Evolutionary conservation across 805 yeast genomes (phyloP).

Genomic region (Candida easanensis): DNA sequence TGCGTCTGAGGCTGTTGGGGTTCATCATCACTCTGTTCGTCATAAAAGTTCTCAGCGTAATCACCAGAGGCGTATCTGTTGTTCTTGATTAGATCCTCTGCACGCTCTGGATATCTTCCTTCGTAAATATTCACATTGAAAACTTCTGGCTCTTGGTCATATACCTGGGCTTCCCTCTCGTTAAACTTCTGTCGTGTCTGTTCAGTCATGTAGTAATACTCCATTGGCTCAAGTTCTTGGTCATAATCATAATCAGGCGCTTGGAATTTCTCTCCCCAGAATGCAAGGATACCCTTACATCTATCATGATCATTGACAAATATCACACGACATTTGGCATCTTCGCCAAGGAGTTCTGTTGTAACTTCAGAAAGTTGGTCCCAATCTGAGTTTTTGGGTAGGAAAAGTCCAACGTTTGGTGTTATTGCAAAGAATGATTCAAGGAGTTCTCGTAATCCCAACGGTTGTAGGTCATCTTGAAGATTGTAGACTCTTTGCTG

Average conservation of each 20-base stretch:
- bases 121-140: neutral
- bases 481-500: slow-evolving; percentile 43
- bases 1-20: neutral
- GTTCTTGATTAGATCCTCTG: neutral
- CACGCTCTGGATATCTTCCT: slow-evolving; percentile 10
- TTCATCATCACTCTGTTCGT: slow-evolving; percentile 1
- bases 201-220: slow-evolving; percentile 13
- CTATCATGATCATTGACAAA: slow-evolving; percentile 40
- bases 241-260: slow-evolving; percentile 17
- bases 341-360: slow-evolving; percentile 40
- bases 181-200: neutral
- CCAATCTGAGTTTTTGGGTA: slow-evolving; percentile 60
- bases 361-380: slow-evolving; percentile 50
- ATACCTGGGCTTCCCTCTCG: neutral
- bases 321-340: slow-evolving; percentile 44
- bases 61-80: slow-evolving; percentile 6
- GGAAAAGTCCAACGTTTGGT: slow-evolving; percentile 52
- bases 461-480: slow-evolving; percentile 40
- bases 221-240: slow-evolving; percentile 11
- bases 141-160: neutral
- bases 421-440: slow-evolving; percentile 39
- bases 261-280: slow-evolving; percentile 55
- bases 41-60: slow-evolving; percentile 10
- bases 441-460: slow-evolving; percentile 44
- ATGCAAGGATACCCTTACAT: slow-evolving; percentile 52